Conservation (phyloP, 2,329 filamentous ascomycete genomes). For the Diplocarpon mali region DNA sequence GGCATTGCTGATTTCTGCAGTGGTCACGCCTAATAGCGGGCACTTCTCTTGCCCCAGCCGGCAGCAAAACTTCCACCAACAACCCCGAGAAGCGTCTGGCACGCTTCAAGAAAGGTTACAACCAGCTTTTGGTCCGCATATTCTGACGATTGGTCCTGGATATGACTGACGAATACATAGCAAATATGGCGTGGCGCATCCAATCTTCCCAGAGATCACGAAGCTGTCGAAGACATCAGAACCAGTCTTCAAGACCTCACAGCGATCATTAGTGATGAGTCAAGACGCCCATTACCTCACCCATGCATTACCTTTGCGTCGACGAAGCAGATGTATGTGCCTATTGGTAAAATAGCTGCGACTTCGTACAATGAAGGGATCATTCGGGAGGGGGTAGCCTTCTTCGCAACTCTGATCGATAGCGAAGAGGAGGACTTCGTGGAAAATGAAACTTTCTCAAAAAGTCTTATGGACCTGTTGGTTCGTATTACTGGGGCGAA, state of each 20-base stretch:
- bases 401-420: slow-evolving; percentile 89
- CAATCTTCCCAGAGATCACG: slow-evolving; percentile 48
- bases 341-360: slow-evolving; percentile 79
- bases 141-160: neutral
- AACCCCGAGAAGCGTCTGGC: slow-evolving; percentile 53
- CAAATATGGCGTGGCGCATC: slow-evolving; percentile 51
- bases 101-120: slow-evolving; percentile 57
- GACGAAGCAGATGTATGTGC: slow-evolving; percentile 77
- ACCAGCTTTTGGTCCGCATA: slow-evolving; percentile 36
- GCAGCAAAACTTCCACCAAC: slow-evolving; percentile 48
- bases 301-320: slow-evolving; percentile 84
- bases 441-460: slow-evolving; percentile 74
- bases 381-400: slow-evolving; percentile 70
- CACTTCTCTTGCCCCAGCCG: slow-evolving; percentile 42
- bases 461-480: slow-evolving; percentile 77
- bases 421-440: slow-evolving; percentile 94
- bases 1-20: slow-evolving; percentile 29
- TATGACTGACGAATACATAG: slow-evolving; percentile 24
- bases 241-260: slow-evolving; percentile 52
- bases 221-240: slow-evolving; percentile 52
- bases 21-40: slow-evolving; percentile 59
- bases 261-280: slow-evolving; percentile 75
- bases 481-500: slow-evolving; percentile 66
- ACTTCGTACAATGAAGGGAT: slow-evolving; percentile 77
- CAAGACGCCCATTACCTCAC: slow-evolving; percentile 76